phyloP scores from a whole-genome alignment of 768 basidiomycete species.

The Phlebiopsis gigantea region DNA sequence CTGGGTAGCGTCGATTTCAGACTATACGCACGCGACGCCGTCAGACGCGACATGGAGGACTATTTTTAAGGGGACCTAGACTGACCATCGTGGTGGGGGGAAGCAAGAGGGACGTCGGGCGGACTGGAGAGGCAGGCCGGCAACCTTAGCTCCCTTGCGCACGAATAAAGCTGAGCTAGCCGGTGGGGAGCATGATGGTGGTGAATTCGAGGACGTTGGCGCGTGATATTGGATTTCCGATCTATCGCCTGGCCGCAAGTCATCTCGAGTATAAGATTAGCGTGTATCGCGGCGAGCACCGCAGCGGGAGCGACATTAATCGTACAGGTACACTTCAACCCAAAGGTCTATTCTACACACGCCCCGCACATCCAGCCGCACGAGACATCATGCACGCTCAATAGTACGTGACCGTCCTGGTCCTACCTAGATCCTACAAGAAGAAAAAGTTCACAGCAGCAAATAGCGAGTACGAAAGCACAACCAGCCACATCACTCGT shows the following conservation, averaged over 20 bases:
- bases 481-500: slow-evolving; percentile 6
- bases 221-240: slow-evolving; percentile 13
- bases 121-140: background rate
- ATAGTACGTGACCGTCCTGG: background rate
- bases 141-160: background rate
- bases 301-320: background rate
- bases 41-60: background rate
- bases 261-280: background rate
- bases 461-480: background rate
- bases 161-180: background rate
- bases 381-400: background rate
- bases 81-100: slow-evolving; percentile 5
- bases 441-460: background rate
- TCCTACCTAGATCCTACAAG: background rate
- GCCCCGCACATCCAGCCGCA: background rate
- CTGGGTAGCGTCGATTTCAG: slow-evolving; percentile 19
- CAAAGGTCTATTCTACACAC: slow-evolving; percentile 19
- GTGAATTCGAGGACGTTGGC: slow-evolving; percentile 10
- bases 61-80: background rate
- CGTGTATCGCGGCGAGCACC: background rate
- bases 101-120: background rate
- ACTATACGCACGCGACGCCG: background rate
- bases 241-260: slow-evolving; percentile 5
- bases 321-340: slow-evolving; percentile 8
- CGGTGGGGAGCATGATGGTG: background rate